Conservation (phyloP, 768 basidiomycete genomes). For the Phlebiopsis flavidoalba region DNA sequence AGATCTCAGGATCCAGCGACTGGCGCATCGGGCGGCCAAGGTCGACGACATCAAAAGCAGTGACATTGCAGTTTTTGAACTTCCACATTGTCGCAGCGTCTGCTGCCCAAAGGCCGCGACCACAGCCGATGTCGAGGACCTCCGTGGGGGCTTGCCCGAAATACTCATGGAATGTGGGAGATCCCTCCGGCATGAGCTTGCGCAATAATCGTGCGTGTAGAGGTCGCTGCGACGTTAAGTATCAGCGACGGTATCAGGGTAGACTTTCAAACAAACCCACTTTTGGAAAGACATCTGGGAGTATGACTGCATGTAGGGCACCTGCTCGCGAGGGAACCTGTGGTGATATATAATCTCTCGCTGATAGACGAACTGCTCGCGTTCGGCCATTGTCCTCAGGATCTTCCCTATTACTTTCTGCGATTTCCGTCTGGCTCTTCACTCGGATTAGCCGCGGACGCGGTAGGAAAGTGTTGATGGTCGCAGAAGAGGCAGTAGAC, state of each 20-base stretch:
- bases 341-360: neutral
- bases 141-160: constrained; percentile 41
- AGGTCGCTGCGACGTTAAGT: constrained; percentile 44
- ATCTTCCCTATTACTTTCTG: neutral
- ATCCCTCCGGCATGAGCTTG: constrained; percentile 46
- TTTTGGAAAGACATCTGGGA: constrained; percentile 50
- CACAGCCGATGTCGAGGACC: constrained; percentile 76
- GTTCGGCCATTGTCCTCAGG: neutral
- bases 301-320: constrained; percentile 64
- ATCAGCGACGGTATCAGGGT: neutral
- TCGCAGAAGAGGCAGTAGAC: too few relatives aligned
- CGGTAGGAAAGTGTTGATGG: neutral
- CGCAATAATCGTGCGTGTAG: constrained; percentile 46
- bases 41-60: constrained; percentile 61
- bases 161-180: constrained; percentile 57
- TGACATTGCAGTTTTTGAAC: constrained; percentile 41
- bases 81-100: constrained; percentile 63
- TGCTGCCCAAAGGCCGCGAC: constrained; percentile 62
- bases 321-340: neutral
- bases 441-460: neutral
- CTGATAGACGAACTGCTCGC: neutral
- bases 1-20: constrained; percentile 13
- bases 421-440: neutral
- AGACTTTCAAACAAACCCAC: constrained; percentile 32
- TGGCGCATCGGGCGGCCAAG: constrained; percentile 9